Evolutionary conservation across 345 rosid species (phyloP), one percentile per base, ranked within the genome.

Genomic region (Camelina hispida): DNA sequence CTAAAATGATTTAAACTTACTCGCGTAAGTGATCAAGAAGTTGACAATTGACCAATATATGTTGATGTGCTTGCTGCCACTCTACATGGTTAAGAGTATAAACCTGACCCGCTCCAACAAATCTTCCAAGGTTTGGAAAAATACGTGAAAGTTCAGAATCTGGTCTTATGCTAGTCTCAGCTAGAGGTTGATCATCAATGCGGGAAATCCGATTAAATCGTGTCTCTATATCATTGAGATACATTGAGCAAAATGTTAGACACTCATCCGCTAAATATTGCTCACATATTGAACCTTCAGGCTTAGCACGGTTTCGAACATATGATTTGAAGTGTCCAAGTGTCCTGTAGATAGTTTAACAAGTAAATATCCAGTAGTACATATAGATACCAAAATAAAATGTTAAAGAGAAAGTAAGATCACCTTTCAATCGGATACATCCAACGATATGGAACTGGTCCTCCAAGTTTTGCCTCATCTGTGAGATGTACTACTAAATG

Each of bases 181-280:
- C 25, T 23, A 23, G 25, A 23, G 25, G 25, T 23, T 23, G 25
- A 12, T 61, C 66, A 61, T 61, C 32, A 18, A 61, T 7, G 0
- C 17, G 30, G 9, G 28, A 6, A 9, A 2, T 0, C 2, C 25
- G 16, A 6, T 10, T 30, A 11, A 47, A 47, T 65, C 30, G 1
- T 30, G 56, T 65, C 43, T 65, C 43, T 46, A 65, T 65, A 6
- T 17, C 56, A n/a, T 30, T 3, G 2, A 65, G 69, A 65, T 65
- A 48, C 57, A 30, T 65, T n/a, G 57, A 65, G 25, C 17, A 48
- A 47, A 65, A 48, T 6, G 44, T 65, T 2, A 65, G 0, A 17
- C 69, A 47, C 3, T 67, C 60, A 52, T 67, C 35, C 6, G 60
- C 32, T 13, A 66, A 37, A 34, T 50, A 66, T 0, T 66, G 8